Base-by-base conservation (phyloP, 148 eudicot species). In the Arctostaphylos glauca region DNA sequence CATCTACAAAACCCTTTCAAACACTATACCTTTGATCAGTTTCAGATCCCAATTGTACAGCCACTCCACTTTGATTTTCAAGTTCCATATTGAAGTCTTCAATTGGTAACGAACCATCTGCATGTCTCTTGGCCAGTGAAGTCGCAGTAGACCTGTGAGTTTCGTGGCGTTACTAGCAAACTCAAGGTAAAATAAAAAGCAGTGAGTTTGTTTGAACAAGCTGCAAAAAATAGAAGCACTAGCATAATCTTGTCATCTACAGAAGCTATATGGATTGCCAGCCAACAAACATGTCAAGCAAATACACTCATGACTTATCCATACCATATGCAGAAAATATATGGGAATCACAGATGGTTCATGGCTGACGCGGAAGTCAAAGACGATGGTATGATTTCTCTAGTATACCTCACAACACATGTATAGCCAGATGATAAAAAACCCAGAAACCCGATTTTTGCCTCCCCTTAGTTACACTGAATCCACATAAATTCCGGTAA, bases 11-110 rank as follows among this genome's bases (percentile, higher is more conserved):
- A 58, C 70, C n/a, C 70, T 53, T 5, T 58, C 6, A 25, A 68
- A 43, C 25, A 75, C 14, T 84, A 80, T 80, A 95, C 98, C 92
- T 84, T 80, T 91, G 97, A 85, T 96, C 98, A 73, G 95, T 91
- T 85, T 96, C 98, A 47, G 97, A 82, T 9, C 98, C 97, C 91
- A 94, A 64, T 54, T 90, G 78, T 74, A 96, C 91, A 84, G 84
- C 87, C 74, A 92, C 88, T 15, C 99, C 99, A 14, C 87, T 93
- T 84, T 96, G 99, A 88, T 96, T 92, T 85, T 92, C 98, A 43
- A 96, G 91, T 77, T 94, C 95, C 53, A 96, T 86, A 83, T 94
- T 94, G 92, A 84, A 96, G 85, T 96, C 93, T 74, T 96, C 97
- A 53, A 90, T 64, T 62, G 98, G 98, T 74, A 96, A 85, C 19